Percentiles rank a stretch among this genome's conserved stretches.
These are phyloP conservation scores for Gnetum montanum DNA, from an alignment of 75 land plant species.

Conservation along the genomic window DNA sequence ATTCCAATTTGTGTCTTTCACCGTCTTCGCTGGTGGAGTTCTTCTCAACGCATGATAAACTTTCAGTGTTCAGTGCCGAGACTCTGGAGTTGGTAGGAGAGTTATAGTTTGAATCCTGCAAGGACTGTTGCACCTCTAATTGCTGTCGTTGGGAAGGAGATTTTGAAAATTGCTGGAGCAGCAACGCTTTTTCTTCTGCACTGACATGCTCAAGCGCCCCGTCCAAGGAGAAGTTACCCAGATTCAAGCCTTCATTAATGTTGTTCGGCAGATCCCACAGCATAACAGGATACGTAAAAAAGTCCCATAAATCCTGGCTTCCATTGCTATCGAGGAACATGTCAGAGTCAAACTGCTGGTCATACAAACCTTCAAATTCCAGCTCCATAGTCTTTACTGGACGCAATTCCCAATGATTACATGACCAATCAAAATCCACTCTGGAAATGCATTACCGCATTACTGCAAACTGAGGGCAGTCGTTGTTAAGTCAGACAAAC, in stretches of 20 bases:
- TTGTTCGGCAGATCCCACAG: conserved; percentile 28
- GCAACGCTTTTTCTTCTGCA: conserved; percentile 14
- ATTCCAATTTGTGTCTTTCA: conserved; percentile 1
- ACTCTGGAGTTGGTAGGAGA: conserved; percentile 1
- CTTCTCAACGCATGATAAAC: conserved; percentile 1
- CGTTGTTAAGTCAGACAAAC: too few relatives aligned
- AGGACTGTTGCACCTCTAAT: conserved; percentile 4
- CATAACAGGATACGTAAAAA: conserved; percentile 44
- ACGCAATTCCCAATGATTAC: too few relatives aligned
- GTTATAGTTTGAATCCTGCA: neutral
- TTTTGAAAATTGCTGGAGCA: conserved; percentile 13
- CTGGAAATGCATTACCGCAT: too few relatives aligned
- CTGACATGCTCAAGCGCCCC: conserved; percentile 1
- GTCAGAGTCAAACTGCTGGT: too few relatives aligned
- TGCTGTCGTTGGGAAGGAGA: neutral
- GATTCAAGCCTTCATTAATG: conserved; percentile 5
- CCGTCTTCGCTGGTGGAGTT: neutral
- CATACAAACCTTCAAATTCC: too few relatives aligned
- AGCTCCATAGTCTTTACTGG: too few relatives aligned
- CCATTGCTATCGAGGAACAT: too few relatives aligned
- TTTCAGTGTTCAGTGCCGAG: too few relatives aligned
- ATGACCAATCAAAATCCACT: too few relatives aligned
- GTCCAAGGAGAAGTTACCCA: neutral
- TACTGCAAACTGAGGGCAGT: too few relatives aligned
- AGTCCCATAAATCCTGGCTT: too few relatives aligned